Base-by-base conservation (phyloP, 768 basidiomycete genomes). In the Termitomyces sp. region DNA sequence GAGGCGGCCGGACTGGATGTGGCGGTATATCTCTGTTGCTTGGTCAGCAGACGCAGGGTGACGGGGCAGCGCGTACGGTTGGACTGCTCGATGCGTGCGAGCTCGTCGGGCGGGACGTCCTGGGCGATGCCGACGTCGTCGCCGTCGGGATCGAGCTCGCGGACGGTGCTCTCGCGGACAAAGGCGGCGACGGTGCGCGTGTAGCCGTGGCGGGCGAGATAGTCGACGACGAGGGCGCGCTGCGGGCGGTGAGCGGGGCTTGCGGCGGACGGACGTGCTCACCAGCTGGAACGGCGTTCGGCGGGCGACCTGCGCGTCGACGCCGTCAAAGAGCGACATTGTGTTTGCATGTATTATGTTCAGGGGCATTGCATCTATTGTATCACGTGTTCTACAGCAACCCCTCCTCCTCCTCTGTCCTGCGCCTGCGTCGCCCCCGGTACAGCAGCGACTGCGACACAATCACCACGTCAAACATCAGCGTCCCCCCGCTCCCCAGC, bases 401-500 rank as follows among this genome's bases (percentile, higher is more conserved):
- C 10, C 80, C 81, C 0, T 81, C 74, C 56, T 79, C 82, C 65
- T 85, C 85, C 63, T 83, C 83, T 7, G 74, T 76, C 52, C 71
- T 55, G 80, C 42, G 71, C 25, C 25, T 25, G 25, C 25, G 77
- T 53, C 73, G 78, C 32, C 79, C 78, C 53, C 83, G 82, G 73
- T 98, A 98, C 25, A 95, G 76, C 67, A 89, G 81, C 25, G 88
- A 88, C 74, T 99, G 97, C 10, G 82, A 72, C 57, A 98, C 87
- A 69, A 99, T 98, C 5, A 90, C 90, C 37, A 98, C 76, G 71
- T 99, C 97, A 72, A 98, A 98, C 65, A 94, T 74, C 17, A 98
- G 83, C 0, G 96, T 98, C 2, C 97, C 97, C 45, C 85, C 95
- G 60, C 92, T 94, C 38, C 96, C 96, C 1, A 98, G 77, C 0